Conservation (phyloP, 495 filamentous ascomycete genomes). For the Parmelia sp. region DNA sequence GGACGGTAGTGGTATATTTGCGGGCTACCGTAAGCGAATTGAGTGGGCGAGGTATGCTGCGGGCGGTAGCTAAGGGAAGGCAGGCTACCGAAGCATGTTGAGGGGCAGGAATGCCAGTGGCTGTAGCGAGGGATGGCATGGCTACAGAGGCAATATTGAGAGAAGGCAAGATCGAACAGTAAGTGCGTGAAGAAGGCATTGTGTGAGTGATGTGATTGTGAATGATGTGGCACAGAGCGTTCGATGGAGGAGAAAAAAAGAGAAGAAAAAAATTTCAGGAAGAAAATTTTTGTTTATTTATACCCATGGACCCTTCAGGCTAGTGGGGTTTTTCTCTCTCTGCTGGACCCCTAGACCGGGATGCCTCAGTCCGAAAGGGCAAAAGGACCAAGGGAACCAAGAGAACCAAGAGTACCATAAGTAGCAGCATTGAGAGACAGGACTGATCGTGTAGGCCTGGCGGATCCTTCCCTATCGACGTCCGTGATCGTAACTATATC, state of each 20-base stretch:
- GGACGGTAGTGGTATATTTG: neutral
- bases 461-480: neutral
- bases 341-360: too few relatives aligned
- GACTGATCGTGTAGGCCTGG: neutral
- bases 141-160: neutral
- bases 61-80: neutral
- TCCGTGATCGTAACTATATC: neutral
- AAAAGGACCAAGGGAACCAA: neutral
- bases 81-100: neutral
- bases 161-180: neutral
- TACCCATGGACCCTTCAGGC: neutral
- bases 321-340: too few relatives aligned
- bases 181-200: conserved; percentile 3
- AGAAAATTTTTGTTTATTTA: too few relatives aligned
- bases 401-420: neutral
- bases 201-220: conserved; percentile 3
- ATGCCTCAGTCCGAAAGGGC: too few relatives aligned
- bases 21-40: conserved; percentile 3
- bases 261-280: neutral
- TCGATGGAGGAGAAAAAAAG: neutral
- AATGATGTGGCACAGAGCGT: neutral
- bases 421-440: neutral
- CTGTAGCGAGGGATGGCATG: neutral
- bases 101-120: neutral
- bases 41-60: conserved; percentile 1